Conservation (phyloP, 139 green algal genomes). For the Klebsormidium nitens region DNA sequence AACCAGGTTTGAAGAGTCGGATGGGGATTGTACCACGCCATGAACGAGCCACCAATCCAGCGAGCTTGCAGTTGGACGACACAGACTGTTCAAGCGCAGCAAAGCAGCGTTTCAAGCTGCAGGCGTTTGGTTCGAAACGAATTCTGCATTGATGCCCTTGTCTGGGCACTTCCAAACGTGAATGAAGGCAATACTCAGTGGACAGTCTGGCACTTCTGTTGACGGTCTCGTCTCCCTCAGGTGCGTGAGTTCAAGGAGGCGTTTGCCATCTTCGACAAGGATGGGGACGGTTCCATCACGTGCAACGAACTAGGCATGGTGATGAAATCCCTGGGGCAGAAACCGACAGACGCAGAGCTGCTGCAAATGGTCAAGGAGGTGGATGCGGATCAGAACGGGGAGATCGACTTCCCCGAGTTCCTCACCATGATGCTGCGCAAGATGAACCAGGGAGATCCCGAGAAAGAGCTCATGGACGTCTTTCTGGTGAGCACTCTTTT, state of each 20-base stretch:
- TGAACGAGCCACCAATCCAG: too few species aligned
- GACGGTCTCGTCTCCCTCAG: too few species aligned
- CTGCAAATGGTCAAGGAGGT: constrained; percentile 24
- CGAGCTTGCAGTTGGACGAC: too few species aligned
- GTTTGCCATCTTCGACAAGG: constrained; percentile 42
- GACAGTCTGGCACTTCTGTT: background rate
- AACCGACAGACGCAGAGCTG: constrained; percentile 14
- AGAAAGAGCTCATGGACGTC: constrained; percentile 34
- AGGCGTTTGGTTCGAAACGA: too few species aligned
- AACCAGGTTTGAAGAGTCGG: too few species aligned
- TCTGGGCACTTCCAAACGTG: background rate
- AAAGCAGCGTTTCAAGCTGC: too few species aligned
- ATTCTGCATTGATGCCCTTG: background rate
- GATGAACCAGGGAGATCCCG: constrained; percentile 35
- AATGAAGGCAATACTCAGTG: background rate
- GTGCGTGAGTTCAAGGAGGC: constrained; percentile 37
- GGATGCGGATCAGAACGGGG: constrained; percentile 32
- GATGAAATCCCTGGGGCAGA: constrained; percentile 30
- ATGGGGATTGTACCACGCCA: too few species aligned
- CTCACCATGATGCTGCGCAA: constrained; percentile 36
- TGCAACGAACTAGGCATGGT: constrained; percentile 24
- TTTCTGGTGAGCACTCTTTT: too few species aligned
- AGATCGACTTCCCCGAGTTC: constrained; percentile 39
- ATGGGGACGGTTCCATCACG: constrained; percentile 30
- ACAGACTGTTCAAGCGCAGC: too few species aligned